phyloP scores from a whole-genome alignment of 2,329 filamentous ascomycete genomes.

The Talaromyces atroroseus region DNA sequence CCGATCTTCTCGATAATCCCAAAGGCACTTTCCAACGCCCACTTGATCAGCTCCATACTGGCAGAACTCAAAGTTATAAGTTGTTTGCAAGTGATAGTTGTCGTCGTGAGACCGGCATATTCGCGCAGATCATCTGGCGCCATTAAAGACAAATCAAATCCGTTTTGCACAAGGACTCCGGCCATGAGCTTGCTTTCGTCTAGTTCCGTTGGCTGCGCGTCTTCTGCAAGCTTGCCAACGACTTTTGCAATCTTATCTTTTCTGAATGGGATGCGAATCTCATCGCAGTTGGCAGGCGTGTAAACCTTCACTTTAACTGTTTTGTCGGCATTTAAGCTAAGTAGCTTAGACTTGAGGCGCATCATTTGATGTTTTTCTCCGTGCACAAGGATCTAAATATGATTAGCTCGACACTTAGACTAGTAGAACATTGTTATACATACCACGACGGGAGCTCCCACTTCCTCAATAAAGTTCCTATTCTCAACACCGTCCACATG shows the following conservation, averaged over 20 bases:
- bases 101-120: constrained; percentile 94
- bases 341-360: constrained; percentile 85
- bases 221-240: constrained; percentile 83
- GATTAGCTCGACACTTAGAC: background rate
- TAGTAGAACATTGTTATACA: constrained; percentile 36
- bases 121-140: constrained; percentile 91
- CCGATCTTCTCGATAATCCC: constrained; percentile 64
- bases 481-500: constrained; percentile 97
- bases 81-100: constrained; percentile 88
- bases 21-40: constrained; percentile 92
- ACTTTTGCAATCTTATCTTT: constrained; percentile 95
- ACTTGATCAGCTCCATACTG: constrained; percentile 83
- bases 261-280: constrained; percentile 89
- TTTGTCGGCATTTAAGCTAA: constrained; percentile 84
- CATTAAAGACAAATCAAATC: constrained; percentile 96
- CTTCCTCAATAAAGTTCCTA: constrained; percentile 92
- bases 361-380: constrained; percentile 98
- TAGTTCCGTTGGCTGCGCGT: constrained; percentile 58
- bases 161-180: constrained; percentile 92
- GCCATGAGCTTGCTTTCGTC: constrained; percentile 62
- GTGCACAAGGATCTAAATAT: constrained; percentile 79
- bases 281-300: constrained; percentile 90
- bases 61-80: constrained; percentile 81
- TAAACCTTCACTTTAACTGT: constrained; percentile 81
- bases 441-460: constrained; percentile 86